phyloP scores from a whole-genome alignment of 257 asterid species.

The Sherardia arvensis region DNA sequence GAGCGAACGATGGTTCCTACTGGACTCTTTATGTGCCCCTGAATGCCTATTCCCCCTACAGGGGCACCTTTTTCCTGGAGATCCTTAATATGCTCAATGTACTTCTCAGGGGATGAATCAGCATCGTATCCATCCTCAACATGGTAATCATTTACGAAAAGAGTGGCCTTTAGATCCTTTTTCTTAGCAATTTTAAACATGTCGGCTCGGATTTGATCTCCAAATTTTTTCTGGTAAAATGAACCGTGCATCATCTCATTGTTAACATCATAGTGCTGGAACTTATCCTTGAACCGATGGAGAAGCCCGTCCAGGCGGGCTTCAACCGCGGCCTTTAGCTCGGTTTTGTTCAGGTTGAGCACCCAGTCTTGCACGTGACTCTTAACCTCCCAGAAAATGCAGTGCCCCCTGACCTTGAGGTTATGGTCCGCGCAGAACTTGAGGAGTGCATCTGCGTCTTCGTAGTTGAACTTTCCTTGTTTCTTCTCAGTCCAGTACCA shows the following conservation, averaged over 20 bases:
- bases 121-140: conserved; percentile 65
- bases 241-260: conserved; percentile 94
- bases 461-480: conserved; percentile 59
- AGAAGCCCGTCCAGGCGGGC: conserved; percentile 57
- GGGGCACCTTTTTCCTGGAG: conserved; percentile 81
- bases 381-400: conserved; percentile 91
- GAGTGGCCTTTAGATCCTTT: conserved; percentile 52
- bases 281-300: conserved; percentile 70
- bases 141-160: conserved; percentile 81
- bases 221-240: conserved; percentile 66
- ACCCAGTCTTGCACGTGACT: conserved; percentile 61
- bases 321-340: conserved; percentile 53
- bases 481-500: conserved; percentile 94
- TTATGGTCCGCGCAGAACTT: conserved; percentile 39
- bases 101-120: conserved; percentile 63
- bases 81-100: conserved; percentile 58
- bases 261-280: conserved; percentile 76
- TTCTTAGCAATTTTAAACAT: conserved; percentile 77
- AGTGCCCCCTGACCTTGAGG: conserved; percentile 77
- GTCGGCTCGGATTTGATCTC: conserved; percentile 46
- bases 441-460: conserved; percentile 73
- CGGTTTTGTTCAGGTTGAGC: conserved; percentile 43
- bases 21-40: conserved; percentile 73
- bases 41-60: conserved; percentile 83
- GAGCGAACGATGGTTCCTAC: conserved; percentile 67